Conservation (phyloP, 345 rosid species). For the Ceriops decandra region DNA sequence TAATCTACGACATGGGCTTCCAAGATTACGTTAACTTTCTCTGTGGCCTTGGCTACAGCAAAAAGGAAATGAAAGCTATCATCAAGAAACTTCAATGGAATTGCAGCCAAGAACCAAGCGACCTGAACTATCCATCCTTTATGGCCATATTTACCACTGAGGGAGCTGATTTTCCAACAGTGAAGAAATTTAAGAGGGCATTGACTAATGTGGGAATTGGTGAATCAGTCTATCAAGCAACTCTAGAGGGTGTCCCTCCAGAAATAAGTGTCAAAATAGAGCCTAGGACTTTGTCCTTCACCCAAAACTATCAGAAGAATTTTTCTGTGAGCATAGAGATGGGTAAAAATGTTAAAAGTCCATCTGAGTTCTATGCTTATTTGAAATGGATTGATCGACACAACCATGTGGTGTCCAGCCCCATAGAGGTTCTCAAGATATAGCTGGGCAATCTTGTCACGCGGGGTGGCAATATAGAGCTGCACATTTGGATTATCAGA, state of each 20-base stretch:
- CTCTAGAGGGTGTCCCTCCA: neutral
- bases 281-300: constrained; percentile 10
- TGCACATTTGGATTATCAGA: too few relatives aligned
- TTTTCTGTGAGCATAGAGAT: constrained; percentile 11
- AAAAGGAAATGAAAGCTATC: constrained; percentile 36
- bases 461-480: too few relatives aligned
- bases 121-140: constrained; percentile 40
- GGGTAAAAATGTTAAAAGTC: constrained; percentile 7
- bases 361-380: constrained; percentile 19
- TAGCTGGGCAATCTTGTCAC: constrained; percentile 2
- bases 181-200: constrained; percentile 15
- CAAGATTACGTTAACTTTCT: constrained; percentile 39
- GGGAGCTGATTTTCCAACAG: neutral
- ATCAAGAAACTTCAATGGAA: constrained; percentile 32
- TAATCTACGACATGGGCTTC: constrained; percentile 34
- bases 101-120: constrained; percentile 24
- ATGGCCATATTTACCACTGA: constrained; percentile 3
- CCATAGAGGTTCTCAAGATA: constrained; percentile 29
- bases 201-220: constrained; percentile 22
- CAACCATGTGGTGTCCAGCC: constrained; percentile 37
- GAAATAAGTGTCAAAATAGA: constrained; percentile 8
- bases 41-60: constrained; percentile 34
- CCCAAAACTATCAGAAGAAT: constrained; percentile 5
- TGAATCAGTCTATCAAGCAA: constrained; percentile 10
- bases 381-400: constrained; percentile 42